These are phyloP conservation scores for Mycena citricolor DNA, from an alignment of 1,284 basidiomycete genomes.

Conservation along the genomic window DNA sequence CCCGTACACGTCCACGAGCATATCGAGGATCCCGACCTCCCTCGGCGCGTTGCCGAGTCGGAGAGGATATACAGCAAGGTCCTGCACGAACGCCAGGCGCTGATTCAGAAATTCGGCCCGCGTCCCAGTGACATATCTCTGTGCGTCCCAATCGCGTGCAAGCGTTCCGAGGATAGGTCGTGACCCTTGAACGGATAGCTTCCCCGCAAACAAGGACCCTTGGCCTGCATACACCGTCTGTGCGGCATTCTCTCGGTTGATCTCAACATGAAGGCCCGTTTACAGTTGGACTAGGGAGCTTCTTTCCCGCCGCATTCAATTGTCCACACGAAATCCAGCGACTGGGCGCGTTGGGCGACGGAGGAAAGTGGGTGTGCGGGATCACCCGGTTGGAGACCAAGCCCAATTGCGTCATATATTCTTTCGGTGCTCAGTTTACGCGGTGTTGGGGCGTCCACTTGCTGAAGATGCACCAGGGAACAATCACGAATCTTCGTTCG, in stretches of 20 bases:
- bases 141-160: slow-evolving; percentile 40
- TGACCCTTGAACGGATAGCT: slow-evolving; percentile 37
- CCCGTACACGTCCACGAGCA: slow-evolving; percentile 17
- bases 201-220: slow-evolving; percentile 59
- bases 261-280: background rate
- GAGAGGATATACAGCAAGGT: slow-evolving; percentile 49
- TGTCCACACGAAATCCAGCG: slow-evolving; percentile 66
- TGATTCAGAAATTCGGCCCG: slow-evolving; percentile 56
- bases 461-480: slow-evolving; percentile 49
- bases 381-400: slow-evolving; percentile 54
- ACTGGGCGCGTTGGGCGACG: slow-evolving; percentile 58
- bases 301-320: slow-evolving; percentile 62
- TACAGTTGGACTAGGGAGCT: slow-evolving; percentile 49
- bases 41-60: slow-evolving; percentile 41
- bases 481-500: slow-evolving; percentile 66
- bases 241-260: slow-evolving; percentile 34
- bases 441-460: slow-evolving; percentile 4
- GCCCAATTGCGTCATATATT: slow-evolving; percentile 59
- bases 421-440: slow-evolving; percentile 45
- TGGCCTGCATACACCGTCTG: slow-evolving; percentile 71
- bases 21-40: slow-evolving; percentile 15
- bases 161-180: background rate
- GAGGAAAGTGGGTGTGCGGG: slow-evolving; percentile 72
- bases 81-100: slow-evolving; percentile 39
- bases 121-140: slow-evolving; percentile 46